Evolutionary conservation across 1,139 yeast genomes (phyloP).

Genomic region (Lodderomyces theae): DNA sequence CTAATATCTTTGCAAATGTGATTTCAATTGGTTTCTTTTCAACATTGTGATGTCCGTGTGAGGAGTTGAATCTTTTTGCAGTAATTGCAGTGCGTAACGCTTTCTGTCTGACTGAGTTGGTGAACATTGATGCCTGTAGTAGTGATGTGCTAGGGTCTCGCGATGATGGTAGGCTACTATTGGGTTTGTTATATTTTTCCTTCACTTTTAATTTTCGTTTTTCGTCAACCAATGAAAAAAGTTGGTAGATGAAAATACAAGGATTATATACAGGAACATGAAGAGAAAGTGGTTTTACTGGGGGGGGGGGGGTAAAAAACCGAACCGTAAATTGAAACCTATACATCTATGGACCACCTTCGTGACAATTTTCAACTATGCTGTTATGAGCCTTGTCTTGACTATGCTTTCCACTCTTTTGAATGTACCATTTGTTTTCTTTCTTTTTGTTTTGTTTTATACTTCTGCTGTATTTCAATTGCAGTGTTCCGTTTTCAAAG

Average conservation of each 20-base stretch:
- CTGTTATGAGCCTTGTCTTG: no score
- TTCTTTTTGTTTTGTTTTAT: no score
- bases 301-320: no score
- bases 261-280: neutral
- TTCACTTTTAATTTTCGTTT: neutral
- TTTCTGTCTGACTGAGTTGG: constrained; percentile 5
- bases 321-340: neutral
- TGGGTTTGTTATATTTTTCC: neutral
- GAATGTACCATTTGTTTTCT: no score
- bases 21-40: constrained; percentile 29
- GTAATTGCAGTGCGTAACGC: neutral
- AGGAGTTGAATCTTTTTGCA: constrained; percentile 33
- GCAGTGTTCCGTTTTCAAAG: neutral
- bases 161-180: neutral
- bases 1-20: constrained; percentile 12
- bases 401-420: no score
- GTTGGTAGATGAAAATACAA: constrained; percentile 4
- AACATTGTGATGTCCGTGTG: constrained; percentile 20
- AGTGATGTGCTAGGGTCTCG: neutral
- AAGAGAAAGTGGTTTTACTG: neutral
- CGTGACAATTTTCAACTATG: no score
- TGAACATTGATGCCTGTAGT: constrained; percentile 14
- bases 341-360: neutral
- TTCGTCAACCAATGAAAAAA: constrained; percentile 6
- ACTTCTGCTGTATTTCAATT: neutral